Evolutionary conservation across 768 basidiomycete genomes (phyloP), one percentile per base, ranked within the genome.

Genomic region (Amanita rubescens): DNA sequence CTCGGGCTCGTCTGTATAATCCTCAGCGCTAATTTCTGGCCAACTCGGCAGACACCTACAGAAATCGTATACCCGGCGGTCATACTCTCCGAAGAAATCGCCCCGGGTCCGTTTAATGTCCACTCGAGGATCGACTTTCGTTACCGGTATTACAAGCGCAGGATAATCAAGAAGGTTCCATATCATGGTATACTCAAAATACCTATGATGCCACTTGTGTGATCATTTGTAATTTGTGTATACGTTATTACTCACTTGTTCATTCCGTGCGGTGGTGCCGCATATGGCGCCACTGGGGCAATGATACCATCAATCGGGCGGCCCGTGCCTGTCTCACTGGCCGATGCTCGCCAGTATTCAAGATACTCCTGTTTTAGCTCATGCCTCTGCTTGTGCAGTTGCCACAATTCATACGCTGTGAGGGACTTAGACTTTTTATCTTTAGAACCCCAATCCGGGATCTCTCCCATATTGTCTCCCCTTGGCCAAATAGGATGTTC

Each of bases 231-330:
- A 5, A 14, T 10, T 4, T 22, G 41, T 27, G 14, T 12, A 15
- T 33, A 7, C 6, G 20, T 17, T 3, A 12, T 27, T 33, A 35
- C 75, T 58, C 41, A 85, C 82, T 49, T 71, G 55, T 77, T 77
- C 46, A 63, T 63, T 14, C 85, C 86, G 60, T 88, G 87, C 9
- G 82, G 85, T 4, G 79, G 68, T 1, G 88, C 84, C 0, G 75
- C 67, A 60, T 70, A 82, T 1, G 85, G 74, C 1, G 83, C 82
- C 2, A 70, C 74, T 19, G 90, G 85, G 2, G 73, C 68, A 33
- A 91, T 82, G 58, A 92, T 79, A 1, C 84, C 87, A 62, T 91
- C 90, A 5, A 90, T 76, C 4, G 87, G 84, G 2, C 90, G 68
- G 1, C 84, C 85, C 0, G 86, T 90, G 0, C 78, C 79, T 0